Evolutionary conservation across 2,329 filamentous ascomycete species (phyloP).

Genomic region (Didymella exigua): DNA sequence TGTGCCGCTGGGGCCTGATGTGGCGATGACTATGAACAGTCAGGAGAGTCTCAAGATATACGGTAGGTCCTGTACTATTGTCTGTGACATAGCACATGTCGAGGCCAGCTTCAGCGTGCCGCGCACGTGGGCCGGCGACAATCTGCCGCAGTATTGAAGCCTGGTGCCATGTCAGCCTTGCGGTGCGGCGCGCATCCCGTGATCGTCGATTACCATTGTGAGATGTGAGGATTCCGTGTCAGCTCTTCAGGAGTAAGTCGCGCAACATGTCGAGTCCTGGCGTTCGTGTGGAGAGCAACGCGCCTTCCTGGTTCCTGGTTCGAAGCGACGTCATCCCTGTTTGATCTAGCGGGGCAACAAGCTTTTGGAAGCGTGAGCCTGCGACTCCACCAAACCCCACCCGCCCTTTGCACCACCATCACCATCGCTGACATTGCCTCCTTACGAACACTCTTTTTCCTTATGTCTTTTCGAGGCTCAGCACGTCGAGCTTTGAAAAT

Average conservation of each 20-base stretch:
- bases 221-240: neutral
- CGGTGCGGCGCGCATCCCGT: neutral
- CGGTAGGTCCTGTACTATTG: slow-evolving; percentile 60
- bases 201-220: slow-evolving; percentile 1
- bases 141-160: slow-evolving; percentile 78
- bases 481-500: neutral
- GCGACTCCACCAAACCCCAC: slow-evolving; percentile 9
- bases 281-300: slow-evolving; percentile 9
- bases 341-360: slow-evolving; percentile 13
- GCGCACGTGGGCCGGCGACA: slow-evolving; percentile 82
- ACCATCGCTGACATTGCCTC: neutral
- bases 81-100: slow-evolving; percentile 96
- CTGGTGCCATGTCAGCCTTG: slow-evolving; percentile 22
- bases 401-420: neutral
- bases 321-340: slow-evolving; percentile 20
- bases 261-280: slow-evolving; percentile 15
- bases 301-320: slow-evolving; percentile 16
- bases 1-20: slow-evolving; percentile 86
- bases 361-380: slow-evolving; percentile 19
- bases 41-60: slow-evolving; percentile 40
- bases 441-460: neutral
- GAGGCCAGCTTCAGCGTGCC: slow-evolving; percentile 84
- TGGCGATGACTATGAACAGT: slow-evolving; percentile 62
- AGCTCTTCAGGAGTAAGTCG: slow-evolving; percentile 5
- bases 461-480: neutral